Evolutionary conservation across 2,329 filamentous ascomycete genomes (phyloP).

Genomic region (Arthrobotrys musiformis): DNA sequence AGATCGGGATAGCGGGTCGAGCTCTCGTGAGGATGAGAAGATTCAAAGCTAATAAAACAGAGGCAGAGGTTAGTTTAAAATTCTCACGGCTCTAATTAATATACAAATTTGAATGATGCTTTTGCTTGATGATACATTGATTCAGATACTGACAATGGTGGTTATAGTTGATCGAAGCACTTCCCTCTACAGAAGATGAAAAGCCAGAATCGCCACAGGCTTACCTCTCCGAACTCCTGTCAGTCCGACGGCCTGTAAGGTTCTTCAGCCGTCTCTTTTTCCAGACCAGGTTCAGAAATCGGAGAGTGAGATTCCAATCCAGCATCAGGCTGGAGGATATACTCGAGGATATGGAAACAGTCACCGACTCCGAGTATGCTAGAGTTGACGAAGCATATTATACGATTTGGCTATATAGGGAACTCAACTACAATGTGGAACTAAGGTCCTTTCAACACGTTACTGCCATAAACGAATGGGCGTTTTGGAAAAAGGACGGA

Average conservation of each 20-base stretch:
- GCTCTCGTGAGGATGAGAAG: constrained; percentile 23
- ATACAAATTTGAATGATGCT: background rate
- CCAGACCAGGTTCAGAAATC: constrained; percentile 8
- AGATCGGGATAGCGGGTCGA: constrained; percentile 11
- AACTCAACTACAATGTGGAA: constrained; percentile 12
- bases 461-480: constrained; percentile 11
- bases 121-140: background rate
- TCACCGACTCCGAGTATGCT: constrained; percentile 24
- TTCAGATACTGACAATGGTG: background rate
- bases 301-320: background rate
- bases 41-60: constrained; percentile 31
- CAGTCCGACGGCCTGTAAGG: constrained; percentile 10
- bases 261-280: constrained; percentile 33
- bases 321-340: background rate
- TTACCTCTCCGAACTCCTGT: constrained; percentile 15
- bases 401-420: constrained; percentile 32
- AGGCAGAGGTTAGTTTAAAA: constrained; percentile 23
- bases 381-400: constrained; percentile 47
- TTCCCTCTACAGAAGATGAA: constrained; percentile 21
- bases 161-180: constrained; percentile 7
- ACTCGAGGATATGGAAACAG: constrained; percentile 1
- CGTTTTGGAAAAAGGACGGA: constrained; percentile 13
- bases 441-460: background rate
- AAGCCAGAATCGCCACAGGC: background rate
- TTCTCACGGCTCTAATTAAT: background rate